A percentile compares a stretch with the other conserved stretches of the same genome.
phyloP scores from a whole-genome alignment of 169 alveolate species.

The Plasmodium gaboni region DNA sequence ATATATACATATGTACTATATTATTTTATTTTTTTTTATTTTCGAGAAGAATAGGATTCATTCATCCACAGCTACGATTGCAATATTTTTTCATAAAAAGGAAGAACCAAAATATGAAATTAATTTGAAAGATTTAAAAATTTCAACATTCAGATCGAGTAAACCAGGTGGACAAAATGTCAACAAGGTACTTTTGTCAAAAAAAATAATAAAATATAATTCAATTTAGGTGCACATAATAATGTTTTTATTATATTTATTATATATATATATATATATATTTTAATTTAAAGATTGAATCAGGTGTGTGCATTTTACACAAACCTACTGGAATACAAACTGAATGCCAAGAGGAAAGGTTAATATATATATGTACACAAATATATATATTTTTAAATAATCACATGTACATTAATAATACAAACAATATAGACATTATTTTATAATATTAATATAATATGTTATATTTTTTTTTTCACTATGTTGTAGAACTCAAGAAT shows the following conservation, averaged over 20 bases:
- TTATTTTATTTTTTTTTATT: not conserved
- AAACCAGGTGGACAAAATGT: constrained; percentile 89
- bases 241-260: not conserved
- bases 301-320: constrained; percentile 58
- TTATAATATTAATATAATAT: not conserved
- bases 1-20: not conserved
- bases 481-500: constrained; percentile 58
- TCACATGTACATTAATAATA: not conserved
- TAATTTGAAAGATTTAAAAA: constrained; percentile 80
- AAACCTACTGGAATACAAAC: constrained; percentile 35
- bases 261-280: not conserved
- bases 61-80: constrained; percentile 88
- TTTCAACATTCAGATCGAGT: constrained; percentile 86
- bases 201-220: not conserved
- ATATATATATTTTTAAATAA: not conserved
- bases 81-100: constrained; percentile 79
- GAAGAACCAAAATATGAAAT: constrained; percentile 41
- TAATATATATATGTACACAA: not conserved
- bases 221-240: constrained; percentile 1
- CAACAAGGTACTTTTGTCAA: constrained; percentile 78
- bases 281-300: constrained; percentile 26
- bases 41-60: constrained; percentile 81
- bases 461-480: not conserved
- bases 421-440: not conserved
- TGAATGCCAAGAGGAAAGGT: constrained; percentile 72